Conservation (phyloP, 495 filamentous ascomycete species). For the Articulospora tetracladia region DNA sequence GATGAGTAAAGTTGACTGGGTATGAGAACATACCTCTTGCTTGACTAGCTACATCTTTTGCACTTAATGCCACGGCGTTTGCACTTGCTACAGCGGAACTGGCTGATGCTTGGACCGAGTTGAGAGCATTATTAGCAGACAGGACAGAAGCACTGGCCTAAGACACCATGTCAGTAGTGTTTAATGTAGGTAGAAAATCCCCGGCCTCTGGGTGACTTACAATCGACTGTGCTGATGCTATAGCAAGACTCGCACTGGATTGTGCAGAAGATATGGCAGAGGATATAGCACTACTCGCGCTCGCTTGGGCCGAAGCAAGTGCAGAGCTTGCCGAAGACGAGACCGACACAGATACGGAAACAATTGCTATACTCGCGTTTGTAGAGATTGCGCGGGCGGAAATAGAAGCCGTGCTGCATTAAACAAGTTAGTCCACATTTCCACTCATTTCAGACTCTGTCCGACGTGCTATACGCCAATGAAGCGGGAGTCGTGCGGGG, state of each 20-base stretch:
- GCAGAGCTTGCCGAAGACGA: not conserved
- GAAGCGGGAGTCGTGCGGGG: not conserved
- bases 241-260: conserved; percentile 2
- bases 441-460: too few species aligned
- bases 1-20: not conserved
- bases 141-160: not conserved
- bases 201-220: too few species aligned
- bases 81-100: not conserved
- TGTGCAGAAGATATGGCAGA: conserved; percentile 1
- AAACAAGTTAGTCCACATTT: not conserved
- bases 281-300: not conserved
- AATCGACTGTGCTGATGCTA: not conserved
- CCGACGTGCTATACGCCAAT: not conserved
- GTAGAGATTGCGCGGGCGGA: not conserved
- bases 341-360: not conserved
- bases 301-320: not conserved
- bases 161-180: not conserved
- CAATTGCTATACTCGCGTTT: too few species aligned
- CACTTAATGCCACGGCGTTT: not conserved
- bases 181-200: too few species aligned
- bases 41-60: not conserved
- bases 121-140: conserved; percentile 3
- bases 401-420: not conserved
- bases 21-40: not conserved
- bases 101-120: not conserved